Evolutionary conservation across 768 basidiomycete species (phyloP), one percentile per base, ranked within the genome.

Genomic region (Cytidiella melzeri): DNA sequence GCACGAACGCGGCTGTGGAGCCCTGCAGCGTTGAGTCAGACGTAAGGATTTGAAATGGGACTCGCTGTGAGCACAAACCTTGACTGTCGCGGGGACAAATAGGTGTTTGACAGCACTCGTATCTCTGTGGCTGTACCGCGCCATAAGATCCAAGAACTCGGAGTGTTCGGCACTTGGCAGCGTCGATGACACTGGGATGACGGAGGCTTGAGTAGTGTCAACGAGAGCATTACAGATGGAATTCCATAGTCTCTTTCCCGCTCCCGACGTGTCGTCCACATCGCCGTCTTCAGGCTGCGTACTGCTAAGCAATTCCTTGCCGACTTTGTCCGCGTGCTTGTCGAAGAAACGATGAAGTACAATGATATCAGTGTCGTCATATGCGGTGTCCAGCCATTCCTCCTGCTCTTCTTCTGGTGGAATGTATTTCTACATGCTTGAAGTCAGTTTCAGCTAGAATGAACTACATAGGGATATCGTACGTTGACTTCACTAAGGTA

Each of bases 211-310:
- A 20, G 84, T 84, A 25, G 89, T 76, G 54, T 92, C 90, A 12
- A 92, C 87, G 2, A 92, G 74, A 13, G 87, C 71, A 25, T 80
- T 79, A 58, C 90, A 92, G 24, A 92, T 72, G 13, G 75, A 75
- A 57, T 91, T 86, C 91, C 91, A 92, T 1, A 87, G 81, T n/a
- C 78, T 79, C 64, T 88, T 92, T 3, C 87, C 87, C 19, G 73
- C 78, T 5, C 75, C 77, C 23, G 78, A 70, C 2, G 72, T 63
- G 48, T 79, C 70, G 19, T 73, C 80, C 38, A 85, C 83, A 13
- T 53, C 53, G 6, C 53, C 58, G 6, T 57, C 57, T 3, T 51
- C 41, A 9, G 78, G 70, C 1, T 80, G 73, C 54, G 80, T 83
- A 13, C 81, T 75, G 59, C 87, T 88, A 12, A 92, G 75, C 4